Conservation (phyloP, 441 rosid species). For the Pelargonium australe region DNA sequence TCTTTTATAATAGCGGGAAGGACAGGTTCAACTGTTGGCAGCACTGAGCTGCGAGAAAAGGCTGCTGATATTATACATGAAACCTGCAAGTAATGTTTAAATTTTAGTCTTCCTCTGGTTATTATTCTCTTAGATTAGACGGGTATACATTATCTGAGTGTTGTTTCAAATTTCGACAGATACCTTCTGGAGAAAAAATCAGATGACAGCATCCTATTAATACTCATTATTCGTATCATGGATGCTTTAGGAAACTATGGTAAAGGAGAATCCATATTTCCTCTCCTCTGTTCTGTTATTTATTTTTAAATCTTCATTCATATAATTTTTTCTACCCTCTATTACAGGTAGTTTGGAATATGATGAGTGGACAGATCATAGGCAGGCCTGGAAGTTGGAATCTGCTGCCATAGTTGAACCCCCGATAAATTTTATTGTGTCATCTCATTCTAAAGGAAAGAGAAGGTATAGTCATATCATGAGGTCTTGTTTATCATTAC, state of each 20-base stretch:
- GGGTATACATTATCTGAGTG: constrained; percentile 21
- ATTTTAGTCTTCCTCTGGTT: constrained; percentile 14
- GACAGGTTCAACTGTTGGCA: constrained; percentile 87
- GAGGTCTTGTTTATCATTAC: constrained; percentile 17
- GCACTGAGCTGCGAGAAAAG: constrained; percentile 75
- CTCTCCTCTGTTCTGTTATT: background rate
- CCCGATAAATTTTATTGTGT: constrained; percentile 82
- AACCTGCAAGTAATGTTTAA: constrained; percentile 85
- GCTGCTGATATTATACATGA: constrained; percentile 75
- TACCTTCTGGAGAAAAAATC: constrained; percentile 86
- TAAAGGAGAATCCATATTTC: constrained; percentile 29
- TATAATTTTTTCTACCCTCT: constrained; percentile 16
- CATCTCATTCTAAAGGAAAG: constrained; percentile 82
- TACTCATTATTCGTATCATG: constrained; percentile 84
- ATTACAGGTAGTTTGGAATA: constrained; percentile 87
- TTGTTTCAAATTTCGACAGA: constrained; percentile 42
- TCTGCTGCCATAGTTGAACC: constrained; percentile 97
- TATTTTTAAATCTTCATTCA: constrained; percentile 7
- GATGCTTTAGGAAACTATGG: constrained; percentile 97
- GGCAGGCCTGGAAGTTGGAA: constrained; percentile 99
- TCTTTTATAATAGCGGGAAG: constrained; percentile 97
- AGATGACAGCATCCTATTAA: constrained; percentile 96
- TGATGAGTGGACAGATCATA: constrained; percentile 97
- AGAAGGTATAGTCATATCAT: constrained; percentile 53
- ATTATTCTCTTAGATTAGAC: constrained; percentile 10